phyloP scores from a whole-genome alignment of 352 stramenopile genomes.

The Phytophthora citrophthora region DNA sequence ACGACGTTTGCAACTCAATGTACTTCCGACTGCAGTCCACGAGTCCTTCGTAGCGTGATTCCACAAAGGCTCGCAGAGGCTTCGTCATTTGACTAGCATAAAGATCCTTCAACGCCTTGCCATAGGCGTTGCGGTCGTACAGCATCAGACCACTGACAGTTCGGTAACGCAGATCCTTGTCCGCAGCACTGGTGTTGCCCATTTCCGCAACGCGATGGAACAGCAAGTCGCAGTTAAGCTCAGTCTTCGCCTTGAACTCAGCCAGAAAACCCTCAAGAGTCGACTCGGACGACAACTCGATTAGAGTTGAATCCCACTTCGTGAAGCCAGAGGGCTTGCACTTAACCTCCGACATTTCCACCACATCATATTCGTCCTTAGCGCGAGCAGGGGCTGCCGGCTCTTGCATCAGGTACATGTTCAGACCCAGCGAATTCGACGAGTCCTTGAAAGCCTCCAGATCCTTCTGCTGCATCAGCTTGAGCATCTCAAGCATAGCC shows the following conservation, averaged over 20 bases:
- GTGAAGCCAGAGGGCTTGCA: conserved; percentile 90
- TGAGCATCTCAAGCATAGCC: conserved; percentile 94
- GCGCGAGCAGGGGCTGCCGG: conserved; percentile 82
- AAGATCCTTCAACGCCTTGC: conserved; percentile 72
- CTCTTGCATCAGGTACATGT: conserved; percentile 94
- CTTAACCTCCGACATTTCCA: conserved; percentile 89
- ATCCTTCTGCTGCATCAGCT: conserved; percentile 89
- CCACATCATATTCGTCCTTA: conserved; percentile 92
- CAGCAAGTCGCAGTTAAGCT: conserved; percentile 83
- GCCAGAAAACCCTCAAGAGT: conserved; percentile 75
- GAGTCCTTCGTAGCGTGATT: conserved; percentile 81
- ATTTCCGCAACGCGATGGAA: conserved; percentile 84
- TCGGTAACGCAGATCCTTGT: conserved; percentile 71
- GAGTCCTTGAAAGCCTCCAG: conserved; percentile 92
- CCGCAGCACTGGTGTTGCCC: conserved; percentile 53
- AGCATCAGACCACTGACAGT: conserved; percentile 85
- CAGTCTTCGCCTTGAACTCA: conserved; percentile 71
- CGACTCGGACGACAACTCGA: conserved; percentile 69
- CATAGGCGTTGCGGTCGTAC: conserved; percentile 85
- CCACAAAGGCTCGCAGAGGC: conserved; percentile 69
- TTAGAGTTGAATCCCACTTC: conserved; percentile 92
- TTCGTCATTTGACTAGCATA: conserved; percentile 68
- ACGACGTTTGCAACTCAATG: conserved; percentile 85
- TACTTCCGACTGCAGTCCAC: conserved; percentile 86
- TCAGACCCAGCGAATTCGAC: conserved; percentile 91